These are phyloP conservation scores for Zygosaccharomyces bailii DNA, from an alignment of 805 yeast genomes.

Conservation along the genomic window DNA sequence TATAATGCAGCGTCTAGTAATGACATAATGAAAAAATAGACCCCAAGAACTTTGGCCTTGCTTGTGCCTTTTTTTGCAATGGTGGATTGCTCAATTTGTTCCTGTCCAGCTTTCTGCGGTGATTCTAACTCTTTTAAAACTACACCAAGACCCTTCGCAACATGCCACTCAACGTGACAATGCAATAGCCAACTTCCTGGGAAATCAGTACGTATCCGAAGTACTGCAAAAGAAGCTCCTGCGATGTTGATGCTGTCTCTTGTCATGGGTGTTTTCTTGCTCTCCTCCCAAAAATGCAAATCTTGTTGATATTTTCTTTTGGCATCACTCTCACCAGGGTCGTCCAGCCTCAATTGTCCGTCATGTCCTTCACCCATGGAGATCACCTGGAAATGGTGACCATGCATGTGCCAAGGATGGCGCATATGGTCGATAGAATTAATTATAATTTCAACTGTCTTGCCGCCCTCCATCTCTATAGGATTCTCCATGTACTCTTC, in stretches of 20 bases:
- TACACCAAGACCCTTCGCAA: conserved; percentile 58
- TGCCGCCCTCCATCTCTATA: conserved; percentile 46
- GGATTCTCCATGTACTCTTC: conserved; percentile 50
- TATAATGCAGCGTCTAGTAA: conserved; percentile 19
- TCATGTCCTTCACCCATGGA: conserved; percentile 46
- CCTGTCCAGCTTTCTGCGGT: not conserved
- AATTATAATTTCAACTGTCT: conserved; percentile 58
- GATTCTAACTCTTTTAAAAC: conserved; percentile 32
- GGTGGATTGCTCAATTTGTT: not conserved
- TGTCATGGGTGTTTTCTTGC: conserved; percentile 46
- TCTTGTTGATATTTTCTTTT: conserved; percentile 33
- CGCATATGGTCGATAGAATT: conserved; percentile 66
- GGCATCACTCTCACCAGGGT: conserved; percentile 41
- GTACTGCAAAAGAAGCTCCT: conserved; percentile 54
- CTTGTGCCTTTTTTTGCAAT: not conserved
- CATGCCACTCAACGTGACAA: conserved; percentile 73
- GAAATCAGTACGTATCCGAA: conserved; percentile 58
- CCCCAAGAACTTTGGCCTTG: conserved; percentile 16
- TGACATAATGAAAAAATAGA: conserved; percentile 22
- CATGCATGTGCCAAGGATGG: conserved; percentile 65
- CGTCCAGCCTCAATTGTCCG: conserved; percentile 35
- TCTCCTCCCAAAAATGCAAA: conserved; percentile 21
- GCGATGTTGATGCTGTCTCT: conserved; percentile 65
- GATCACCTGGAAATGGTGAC: conserved; percentile 54
- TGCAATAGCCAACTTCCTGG: conserved; percentile 83